Percentiles rank a stretch among this genome's conserved stretches.
Conservation (phyloP, 2,329 filamentous ascomycete genomes). For the Coleophoma cylindrospora region DNA sequence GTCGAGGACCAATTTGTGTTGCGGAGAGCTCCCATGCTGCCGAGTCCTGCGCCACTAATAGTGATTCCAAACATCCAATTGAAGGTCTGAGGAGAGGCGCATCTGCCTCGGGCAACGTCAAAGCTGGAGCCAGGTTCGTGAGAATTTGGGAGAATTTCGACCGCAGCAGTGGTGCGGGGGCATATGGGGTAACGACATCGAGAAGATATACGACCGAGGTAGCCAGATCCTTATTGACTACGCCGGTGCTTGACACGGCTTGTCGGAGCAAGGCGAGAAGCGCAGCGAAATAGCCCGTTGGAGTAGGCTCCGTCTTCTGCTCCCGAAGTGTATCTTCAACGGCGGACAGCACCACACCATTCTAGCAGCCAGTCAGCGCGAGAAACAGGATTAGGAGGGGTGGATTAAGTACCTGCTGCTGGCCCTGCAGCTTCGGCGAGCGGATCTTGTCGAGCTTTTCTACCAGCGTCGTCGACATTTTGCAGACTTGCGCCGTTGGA, state of each 20-base stretch:
- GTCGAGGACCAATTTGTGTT: slow-evolving; percentile 76
- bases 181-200: slow-evolving; percentile 81
- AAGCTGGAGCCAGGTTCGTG: slow-evolving; percentile 74
- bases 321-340: slow-evolving; percentile 90
- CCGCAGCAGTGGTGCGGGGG: slow-evolving; percentile 80
- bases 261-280: slow-evolving; percentile 82
- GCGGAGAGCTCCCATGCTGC: slow-evolving; percentile 83
- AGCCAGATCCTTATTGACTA: slow-evolving; percentile 75
- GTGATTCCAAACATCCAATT: slow-evolving; percentile 89
- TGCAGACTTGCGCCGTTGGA: slow-evolving; percentile 20
- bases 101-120: slow-evolving; percentile 77
- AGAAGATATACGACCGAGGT: slow-evolving; percentile 91
- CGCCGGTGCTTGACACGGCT: slow-evolving; percentile 58
- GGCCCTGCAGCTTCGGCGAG: slow-evolving; percentile 91
- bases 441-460: slow-evolving; percentile 97
- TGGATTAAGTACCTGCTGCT: slow-evolving; percentile 68
- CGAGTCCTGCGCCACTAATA: slow-evolving; percentile 83
- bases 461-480: slow-evolving; percentile 54
- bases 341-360: slow-evolving; percentile 79
- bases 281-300: slow-evolving; percentile 95
- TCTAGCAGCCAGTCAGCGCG: slow-evolving; percentile 41
- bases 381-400: background rate
- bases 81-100: slow-evolving; percentile 81
- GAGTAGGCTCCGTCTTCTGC: slow-evolving; percentile 75
- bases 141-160: slow-evolving; percentile 96